Percentiles rank a stretch among this genome's conserved stretches.
phyloP scores from a whole-genome alignment of 1,284 basidiomycete genomes.

The Irpex lacteus region DNA sequence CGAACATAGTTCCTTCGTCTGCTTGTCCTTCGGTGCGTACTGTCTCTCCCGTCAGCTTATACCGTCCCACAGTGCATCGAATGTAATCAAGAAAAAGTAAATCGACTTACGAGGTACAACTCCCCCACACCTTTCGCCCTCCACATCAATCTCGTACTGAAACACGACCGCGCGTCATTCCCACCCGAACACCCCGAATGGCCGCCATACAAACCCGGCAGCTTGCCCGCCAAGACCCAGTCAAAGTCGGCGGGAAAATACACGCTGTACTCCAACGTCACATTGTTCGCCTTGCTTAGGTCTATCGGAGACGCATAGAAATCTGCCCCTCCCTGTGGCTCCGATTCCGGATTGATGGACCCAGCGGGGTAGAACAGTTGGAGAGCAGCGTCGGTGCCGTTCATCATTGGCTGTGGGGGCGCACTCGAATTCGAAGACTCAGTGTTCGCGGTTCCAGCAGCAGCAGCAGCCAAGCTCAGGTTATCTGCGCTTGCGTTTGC shows the following conservation, averaged over 20 bases:
- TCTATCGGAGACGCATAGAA: constrained; percentile 66
- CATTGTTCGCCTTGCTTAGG: constrained; percentile 44
- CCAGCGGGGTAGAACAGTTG: constrained; percentile 62
- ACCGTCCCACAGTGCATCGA: background rate
- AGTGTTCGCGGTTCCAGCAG: background rate
- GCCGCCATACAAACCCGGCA: constrained; percentile 74
- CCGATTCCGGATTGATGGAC: constrained; percentile 59
- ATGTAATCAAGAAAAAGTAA: background rate
- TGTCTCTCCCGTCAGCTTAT: constrained; percentile 21
- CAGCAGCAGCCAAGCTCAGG: background rate
- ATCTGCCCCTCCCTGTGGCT: constrained; percentile 62
- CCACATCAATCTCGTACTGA: constrained; percentile 79
- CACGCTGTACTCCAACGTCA: constrained; percentile 58
- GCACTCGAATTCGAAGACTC: background rate
- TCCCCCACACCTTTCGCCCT: constrained; percentile 58
- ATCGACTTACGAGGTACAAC: constrained; percentile 61
- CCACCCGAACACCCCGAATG: constrained; percentile 67
- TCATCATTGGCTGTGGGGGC: constrained; percentile 14
- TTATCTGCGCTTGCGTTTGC: constrained; percentile 22
- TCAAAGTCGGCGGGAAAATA: constrained; percentile 66
- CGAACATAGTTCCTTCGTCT: constrained; percentile 54
- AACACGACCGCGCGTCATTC: constrained; percentile 58
- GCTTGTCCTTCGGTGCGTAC: constrained; percentile 60
- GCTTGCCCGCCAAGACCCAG: constrained; percentile 68
- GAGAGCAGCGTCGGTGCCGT: constrained; percentile 32